Evolutionary conservation across 2,329 filamentous ascomycete species (phyloP).

Genomic region (Macrophomina tecta): DNA sequence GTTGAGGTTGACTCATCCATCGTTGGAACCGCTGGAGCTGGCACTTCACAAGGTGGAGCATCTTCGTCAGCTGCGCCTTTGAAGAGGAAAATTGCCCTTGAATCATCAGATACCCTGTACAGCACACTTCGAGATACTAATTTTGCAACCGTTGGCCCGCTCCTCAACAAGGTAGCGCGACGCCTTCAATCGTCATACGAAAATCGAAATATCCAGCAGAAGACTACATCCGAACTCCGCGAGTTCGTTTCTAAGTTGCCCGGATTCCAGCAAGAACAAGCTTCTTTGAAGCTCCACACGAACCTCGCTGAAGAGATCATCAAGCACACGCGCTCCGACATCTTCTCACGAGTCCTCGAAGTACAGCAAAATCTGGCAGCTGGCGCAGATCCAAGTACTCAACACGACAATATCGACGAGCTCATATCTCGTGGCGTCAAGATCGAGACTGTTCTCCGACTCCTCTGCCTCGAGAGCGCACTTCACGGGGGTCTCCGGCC

Average conservation of each 20-base stretch:
- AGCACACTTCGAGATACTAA: constrained; percentile 88
- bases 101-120: constrained; percentile 88
- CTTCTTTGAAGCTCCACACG: constrained; percentile 90
- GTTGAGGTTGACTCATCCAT: constrained; percentile 91
- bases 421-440: constrained; percentile 88
- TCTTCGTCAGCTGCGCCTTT: constrained; percentile 53
- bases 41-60: constrained; percentile 59
- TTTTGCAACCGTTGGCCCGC: constrained; percentile 88
- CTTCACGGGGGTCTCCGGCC: constrained; percentile 86
- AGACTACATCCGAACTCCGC: constrained; percentile 87
- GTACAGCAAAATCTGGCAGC: constrained; percentile 95
- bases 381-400: constrained; percentile 83
- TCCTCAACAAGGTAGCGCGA: constrained; percentile 89
- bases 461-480: constrained; percentile 90
- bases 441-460: constrained; percentile 77
- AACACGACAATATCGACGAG: constrained; percentile 91
- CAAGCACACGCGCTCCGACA: constrained; percentile 86
- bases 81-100: constrained; percentile 87
- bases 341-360: constrained; percentile 86
- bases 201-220: constrained; percentile 76
- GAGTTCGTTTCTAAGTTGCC: constrained; percentile 96
- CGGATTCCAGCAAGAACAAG: constrained; percentile 89
- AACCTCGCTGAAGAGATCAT: constrained; percentile 94
- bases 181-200: constrained; percentile 88
- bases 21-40: constrained; percentile 72